Base-by-base conservation (phyloP, 2,329 filamentous ascomycete species). In the Dichotomopilus funicola region DNA sequence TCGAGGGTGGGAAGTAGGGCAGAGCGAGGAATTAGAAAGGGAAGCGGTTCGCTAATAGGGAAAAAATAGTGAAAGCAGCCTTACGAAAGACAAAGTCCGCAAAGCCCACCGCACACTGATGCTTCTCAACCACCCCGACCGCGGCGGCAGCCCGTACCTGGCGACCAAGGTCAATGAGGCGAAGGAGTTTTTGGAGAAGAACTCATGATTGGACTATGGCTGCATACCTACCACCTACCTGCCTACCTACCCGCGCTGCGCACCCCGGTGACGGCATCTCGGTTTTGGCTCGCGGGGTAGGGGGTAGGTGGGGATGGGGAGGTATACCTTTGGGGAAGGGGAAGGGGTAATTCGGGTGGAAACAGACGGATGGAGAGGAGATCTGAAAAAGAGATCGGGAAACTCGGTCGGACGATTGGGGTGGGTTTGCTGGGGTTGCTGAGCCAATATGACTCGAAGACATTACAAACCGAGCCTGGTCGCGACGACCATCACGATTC, bases 91-190 rank as follows among this genome's bases (percentile, higher is more conserved):
- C 47, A 94, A 95, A 70, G 78, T 99, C 66, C 89, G 94, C 70
- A 96, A 96, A 76, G 90, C 91, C 65, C 94, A 99, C 74, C 87
- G 94, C 61, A 90, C 86, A 53, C 83, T 97, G 63, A 99, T 99
- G 92, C 83, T 99, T 55, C 79, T 96, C 62, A 99, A 99, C 78
- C 94, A 99, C 72, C 94, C 94, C 61, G 94, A 99, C 78, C 88
- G 94, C 68, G 94, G 94, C 62, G 94, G 94, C 41, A 96, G 91
- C 69, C 94, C 94, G 6, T 99, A 97, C 70, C 76, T 99, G 45
- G 94, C 94, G 11, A 96, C 91, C 53, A 99, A 99, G 73, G 88
- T 99, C 70, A 99, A 99, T 74, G 94, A 99, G 72, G 94, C 94
- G 41, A 99, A 99, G 73, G 92, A 97, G 71, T 83, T 97, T 61